These are phyloP conservation scores for Cladosporium austrohemisphaericum DNA, from an alignment of 2,329 filamentous ascomycete species.

Conservation along the genomic window DNA sequence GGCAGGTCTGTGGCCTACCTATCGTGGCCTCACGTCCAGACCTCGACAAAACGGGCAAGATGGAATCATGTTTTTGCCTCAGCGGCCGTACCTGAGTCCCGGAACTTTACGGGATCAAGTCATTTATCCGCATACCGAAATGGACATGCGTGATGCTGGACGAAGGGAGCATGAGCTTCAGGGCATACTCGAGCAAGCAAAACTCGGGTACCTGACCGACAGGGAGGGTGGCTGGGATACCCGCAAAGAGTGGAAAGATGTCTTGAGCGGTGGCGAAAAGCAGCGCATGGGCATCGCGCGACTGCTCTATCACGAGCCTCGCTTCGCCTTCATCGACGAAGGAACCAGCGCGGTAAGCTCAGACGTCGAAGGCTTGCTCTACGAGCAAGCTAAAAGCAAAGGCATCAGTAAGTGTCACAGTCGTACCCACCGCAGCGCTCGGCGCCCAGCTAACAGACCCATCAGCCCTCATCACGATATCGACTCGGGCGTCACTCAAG, in stretches of 20 bases:
- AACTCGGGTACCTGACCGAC: conserved; percentile 81
- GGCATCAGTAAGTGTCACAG: conserved; percentile 73
- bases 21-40: conserved; percentile 84
- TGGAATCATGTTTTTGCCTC: conserved; percentile 97
- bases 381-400: conserved; percentile 86
- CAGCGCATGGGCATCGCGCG: conserved; percentile 90
- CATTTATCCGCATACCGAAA: conserved; percentile 91
- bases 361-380: conserved; percentile 89
- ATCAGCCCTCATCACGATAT: conserved; percentile 85
- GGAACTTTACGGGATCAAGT: conserved; percentile 95
- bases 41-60: conserved; percentile 68
- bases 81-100: conserved; percentile 85
- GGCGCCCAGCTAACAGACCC: conserved; percentile 8
- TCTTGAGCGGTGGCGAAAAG: conserved; percentile 95
- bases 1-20: conserved; percentile 92
- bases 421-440: conserved; percentile 3
- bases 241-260: conserved; percentile 96
- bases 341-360: conserved; percentile 90
- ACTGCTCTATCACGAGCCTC: conserved; percentile 88
- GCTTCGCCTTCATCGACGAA: conserved; percentile 92
- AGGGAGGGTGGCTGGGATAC: conserved; percentile 96
- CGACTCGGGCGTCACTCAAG: conserved; percentile 88
- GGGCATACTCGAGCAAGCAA: conserved; percentile 74
- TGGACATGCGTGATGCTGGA: conserved; percentile 83
- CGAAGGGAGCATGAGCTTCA: conserved; percentile 75